Evolutionary conservation across 2,329 filamentous ascomycete genomes (phyloP).

Genomic region (Penicillium sp.): DNA sequence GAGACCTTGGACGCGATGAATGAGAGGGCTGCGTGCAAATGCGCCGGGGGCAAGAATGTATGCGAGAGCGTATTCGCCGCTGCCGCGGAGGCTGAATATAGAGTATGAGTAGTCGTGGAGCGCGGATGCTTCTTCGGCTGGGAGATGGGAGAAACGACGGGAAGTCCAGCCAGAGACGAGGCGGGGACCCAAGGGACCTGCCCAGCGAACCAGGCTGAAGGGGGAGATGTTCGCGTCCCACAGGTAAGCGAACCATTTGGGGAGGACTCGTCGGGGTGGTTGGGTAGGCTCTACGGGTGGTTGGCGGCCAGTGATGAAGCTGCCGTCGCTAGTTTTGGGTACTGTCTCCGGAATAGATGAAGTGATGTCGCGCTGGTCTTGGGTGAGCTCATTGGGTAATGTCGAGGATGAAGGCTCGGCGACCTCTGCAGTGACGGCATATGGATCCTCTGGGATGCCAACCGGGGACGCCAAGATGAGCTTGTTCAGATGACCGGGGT

Average conservation of each 20-base stretch:
- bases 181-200: slow-evolving; percentile 85
- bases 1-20: slow-evolving; percentile 82
- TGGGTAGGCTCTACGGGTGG: slow-evolving; percentile 42
- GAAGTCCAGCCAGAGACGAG: slow-evolving; percentile 95
- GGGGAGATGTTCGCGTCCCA: slow-evolving; percentile 98
- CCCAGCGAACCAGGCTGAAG: slow-evolving; percentile 84
- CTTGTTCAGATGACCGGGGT: slow-evolving; percentile 92
- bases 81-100: slow-evolving; percentile 88
- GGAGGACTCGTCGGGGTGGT: slow-evolving; percentile 64
- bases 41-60: slow-evolving; percentile 94
- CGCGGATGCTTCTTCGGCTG: slow-evolving; percentile 74
- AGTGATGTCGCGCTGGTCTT: slow-evolving; percentile 63
- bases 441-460: slow-evolving; percentile 91
- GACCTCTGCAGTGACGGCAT: slow-evolving; percentile 78
- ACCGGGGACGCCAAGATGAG: slow-evolving; percentile 93
- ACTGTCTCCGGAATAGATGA: slow-evolving; percentile 24
- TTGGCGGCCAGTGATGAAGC: slow-evolving; percentile 53
- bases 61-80: slow-evolving; percentile 88
- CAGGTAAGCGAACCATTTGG: slow-evolving; percentile 86
- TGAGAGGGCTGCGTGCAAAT: slow-evolving; percentile 83
- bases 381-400: slow-evolving; percentile 74
- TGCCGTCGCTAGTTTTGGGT: slow-evolving; percentile 52
- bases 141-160: slow-evolving; percentile 86
- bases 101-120: slow-evolving; percentile 94
- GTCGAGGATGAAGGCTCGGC: slow-evolving; percentile 75